Percentiles rank a stretch among this genome's conserved stretches.
These are phyloP conservation scores for Kodamaea alishanica DNA, from an alignment of 1,139 yeast species.

Conservation along the genomic window DNA sequence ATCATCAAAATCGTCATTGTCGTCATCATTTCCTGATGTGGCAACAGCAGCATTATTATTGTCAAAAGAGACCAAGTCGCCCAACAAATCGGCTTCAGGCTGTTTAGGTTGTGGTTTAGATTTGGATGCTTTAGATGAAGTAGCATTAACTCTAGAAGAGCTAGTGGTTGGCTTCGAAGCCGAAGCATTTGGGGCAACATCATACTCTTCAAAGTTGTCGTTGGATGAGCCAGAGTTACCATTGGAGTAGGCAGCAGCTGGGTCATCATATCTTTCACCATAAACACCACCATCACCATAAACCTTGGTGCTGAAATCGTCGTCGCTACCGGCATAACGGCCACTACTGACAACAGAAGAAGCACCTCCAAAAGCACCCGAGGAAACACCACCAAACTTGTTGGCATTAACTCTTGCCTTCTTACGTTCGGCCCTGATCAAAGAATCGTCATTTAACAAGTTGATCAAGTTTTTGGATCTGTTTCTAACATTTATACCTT, in stretches of 20 bases:
- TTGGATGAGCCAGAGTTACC: conserved; percentile 35
- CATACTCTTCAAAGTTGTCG: conserved; percentile 69
- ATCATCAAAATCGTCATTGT: conserved; percentile 91
- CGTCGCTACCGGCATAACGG: conserved; percentile 46
- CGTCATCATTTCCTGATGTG: conserved; percentile 43
- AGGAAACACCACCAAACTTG: conserved; percentile 72
- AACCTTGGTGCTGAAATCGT: conserved; percentile 53
- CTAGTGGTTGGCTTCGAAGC: conserved; percentile 42
- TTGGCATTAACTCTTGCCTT: conserved; percentile 81
- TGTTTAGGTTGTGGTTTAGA: conserved; percentile 19
- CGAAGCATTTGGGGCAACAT: conserved; percentile 38
- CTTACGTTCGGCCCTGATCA: conserved; percentile 80
- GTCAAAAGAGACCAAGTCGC: conserved; percentile 56
- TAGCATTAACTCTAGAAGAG: conserved; percentile 42
- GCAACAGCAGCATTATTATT: conserved; percentile 20
- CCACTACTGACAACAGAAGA: conserved; percentile 37
- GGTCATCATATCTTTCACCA: conserved; percentile 62
- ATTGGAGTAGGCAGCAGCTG: conserved; percentile 42
- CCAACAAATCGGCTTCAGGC: conserved; percentile 43
- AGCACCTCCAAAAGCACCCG: conserved; percentile 49
- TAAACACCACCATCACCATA: conserved; percentile 82
- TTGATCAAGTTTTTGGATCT: conserved; percentile 74
- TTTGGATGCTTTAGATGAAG: conserved; percentile 17
- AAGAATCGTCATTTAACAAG: conserved; percentile 71
- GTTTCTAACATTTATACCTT: conserved; percentile 92